Evolutionary conservation across 2,329 filamentous ascomycete genomes (phyloP).

Genomic region (Geoglossum cookeanum): DNA sequence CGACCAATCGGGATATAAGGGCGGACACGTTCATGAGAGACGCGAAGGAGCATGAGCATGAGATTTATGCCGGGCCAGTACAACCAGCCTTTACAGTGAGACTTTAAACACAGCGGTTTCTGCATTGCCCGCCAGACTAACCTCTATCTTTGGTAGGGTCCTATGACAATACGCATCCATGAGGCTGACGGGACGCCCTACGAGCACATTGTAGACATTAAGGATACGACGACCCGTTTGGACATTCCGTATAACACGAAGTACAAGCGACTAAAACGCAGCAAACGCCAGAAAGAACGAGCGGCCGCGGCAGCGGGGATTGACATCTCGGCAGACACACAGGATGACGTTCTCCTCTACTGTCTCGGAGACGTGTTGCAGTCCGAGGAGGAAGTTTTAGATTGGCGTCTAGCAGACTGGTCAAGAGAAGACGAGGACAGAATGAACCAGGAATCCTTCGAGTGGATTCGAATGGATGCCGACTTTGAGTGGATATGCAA

Average conservation of each 20-base stretch:
- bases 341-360: constrained; percentile 72
- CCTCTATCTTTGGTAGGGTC: constrained; percentile 29
- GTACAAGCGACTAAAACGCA: constrained; percentile 91
- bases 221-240: constrained; percentile 65
- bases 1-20: constrained; percentile 38
- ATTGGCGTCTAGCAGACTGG: constrained; percentile 83
- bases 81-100: constrained; percentile 56
- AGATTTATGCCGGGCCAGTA: constrained; percentile 47
- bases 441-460: constrained; percentile 93
- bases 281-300: constrained; percentile 62
- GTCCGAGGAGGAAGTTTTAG: constrained; percentile 56
- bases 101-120: background rate
- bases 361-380: constrained; percentile 83
- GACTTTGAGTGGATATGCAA: constrained; percentile 96
- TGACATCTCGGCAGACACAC: constrained; percentile 42
- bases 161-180: constrained; percentile 95
- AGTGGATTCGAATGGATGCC: constrained; percentile 95
- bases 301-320: constrained; percentile 42
- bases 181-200: constrained; percentile 97
- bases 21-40: constrained; percentile 67
- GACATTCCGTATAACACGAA: constrained; percentile 98
- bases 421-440: constrained; percentile 67
- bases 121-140: background rate
- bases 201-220: constrained; percentile 92
- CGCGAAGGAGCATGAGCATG: constrained; percentile 57